Evolutionary conservation across 306 rosid species (phyloP), one percentile per base, ranked within the genome.

Genomic region (Quercus alba): DNA sequence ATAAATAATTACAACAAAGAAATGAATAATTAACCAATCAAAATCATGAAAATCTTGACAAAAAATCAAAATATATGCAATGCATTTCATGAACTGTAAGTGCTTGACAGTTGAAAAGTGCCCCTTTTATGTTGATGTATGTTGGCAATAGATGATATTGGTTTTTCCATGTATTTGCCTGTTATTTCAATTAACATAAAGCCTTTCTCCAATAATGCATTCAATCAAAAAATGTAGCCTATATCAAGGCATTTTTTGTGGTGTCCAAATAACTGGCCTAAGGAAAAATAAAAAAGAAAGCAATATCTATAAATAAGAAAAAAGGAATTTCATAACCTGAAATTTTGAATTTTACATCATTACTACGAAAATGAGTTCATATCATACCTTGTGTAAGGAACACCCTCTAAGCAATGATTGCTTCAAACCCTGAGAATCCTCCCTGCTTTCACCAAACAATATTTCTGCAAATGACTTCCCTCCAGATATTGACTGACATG

Each of bases 401-500:
- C 92, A 88, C 73, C 97, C 99, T 82, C 97, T 89, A 56, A 83
- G 86, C 85, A 91, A 77, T 68, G 86, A 86, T 74, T 90, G 92
- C 75, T 86, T 78, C 10, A 80, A 75, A 73, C 73, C 82, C 41
- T 77, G 77, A 23, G 89, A 85, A 78, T 78, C 83, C 81, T 89
- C 89, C 64, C 75, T 81, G 75, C 85, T 63, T 82, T 86, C 82
- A 46, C 97, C 94, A 68, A 95, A 92, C 87, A 95, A 80, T 81
- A 93, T 90, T 83, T 93, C 99, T 21, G 99, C 97, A 80, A 89
- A 89, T 26, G 99, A 95, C 20, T 78, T 84, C 85, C 96, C 91
- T 82, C 98, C 98, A 51, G 97, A 91, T 76, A 95, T 93, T 57
- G 99, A 95, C 99, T 95, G 82, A 81, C 57, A 70, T 66, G 68